Conservation (phyloP, 441 rosid genomes). For the Corymbia calophylla region DNA sequence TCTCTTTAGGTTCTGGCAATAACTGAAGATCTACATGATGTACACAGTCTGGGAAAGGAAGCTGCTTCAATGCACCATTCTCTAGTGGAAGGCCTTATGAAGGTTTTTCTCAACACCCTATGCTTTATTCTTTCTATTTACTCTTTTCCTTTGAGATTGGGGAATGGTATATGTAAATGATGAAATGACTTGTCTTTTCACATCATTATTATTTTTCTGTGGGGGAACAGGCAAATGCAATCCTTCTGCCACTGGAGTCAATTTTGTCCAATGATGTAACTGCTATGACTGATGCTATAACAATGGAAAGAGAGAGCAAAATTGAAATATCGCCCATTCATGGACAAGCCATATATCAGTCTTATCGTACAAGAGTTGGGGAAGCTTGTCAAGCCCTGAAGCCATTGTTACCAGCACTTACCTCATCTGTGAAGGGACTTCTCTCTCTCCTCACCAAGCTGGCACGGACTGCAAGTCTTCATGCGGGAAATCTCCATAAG, state of each 20-base stretch:
- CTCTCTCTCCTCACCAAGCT: slow-evolving; percentile 64
- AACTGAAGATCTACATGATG: slow-evolving; percentile 89
- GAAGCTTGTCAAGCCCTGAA: slow-evolving; percentile 69
- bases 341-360: slow-evolving; percentile 93
- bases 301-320: slow-evolving; percentile 69
- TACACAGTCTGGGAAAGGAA: slow-evolving; percentile 85
- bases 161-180: not conserved
- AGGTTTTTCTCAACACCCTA: slow-evolving; percentile 38
- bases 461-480: slow-evolving; percentile 86
- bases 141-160: not conserved
- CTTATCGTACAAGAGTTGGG: slow-evolving; percentile 67
- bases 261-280: slow-evolving; percentile 81
- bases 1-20: slow-evolving; percentile 76
- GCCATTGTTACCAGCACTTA: slow-evolving; percentile 56
- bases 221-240: slow-evolving; percentile 61
- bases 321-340: slow-evolving; percentile 82
- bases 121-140: not conserved
- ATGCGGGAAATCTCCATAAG: slow-evolving; percentile 86
- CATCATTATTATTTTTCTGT: not conserved
- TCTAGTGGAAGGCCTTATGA: slow-evolving; percentile 75
- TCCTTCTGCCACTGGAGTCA: slow-evolving; percentile 80
- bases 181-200: not conserved
- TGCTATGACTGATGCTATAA: slow-evolving; percentile 83
- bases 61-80: slow-evolving; percentile 67
- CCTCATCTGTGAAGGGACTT: slow-evolving; percentile 56